Evolutionary conservation across 2,329 filamentous ascomycete species (phyloP).

Genomic region (Pseudogymnoascus sp.): DNA sequence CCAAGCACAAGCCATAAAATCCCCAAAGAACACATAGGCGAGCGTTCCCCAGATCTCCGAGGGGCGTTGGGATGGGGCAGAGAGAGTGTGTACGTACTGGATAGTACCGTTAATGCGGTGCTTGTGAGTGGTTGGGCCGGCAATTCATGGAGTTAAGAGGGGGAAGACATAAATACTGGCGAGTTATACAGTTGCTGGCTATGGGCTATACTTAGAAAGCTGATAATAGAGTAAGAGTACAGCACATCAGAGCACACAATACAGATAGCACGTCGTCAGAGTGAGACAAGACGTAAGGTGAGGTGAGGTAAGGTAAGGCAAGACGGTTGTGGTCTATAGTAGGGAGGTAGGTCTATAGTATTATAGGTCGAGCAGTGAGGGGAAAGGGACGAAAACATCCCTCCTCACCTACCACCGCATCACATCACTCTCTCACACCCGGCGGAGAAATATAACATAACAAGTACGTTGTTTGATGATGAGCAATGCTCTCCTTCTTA

Average conservation of each 20-base stretch:
- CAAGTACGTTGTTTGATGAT: neutral
- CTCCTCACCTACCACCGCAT: too few relatives aligned
- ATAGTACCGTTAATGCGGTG: neutral
- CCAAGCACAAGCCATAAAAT: neutral
- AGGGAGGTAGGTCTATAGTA: neutral
- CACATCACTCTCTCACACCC: neutral
- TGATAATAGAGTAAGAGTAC: too few relatives aligned
- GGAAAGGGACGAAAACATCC: neutral
- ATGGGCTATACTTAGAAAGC: too few relatives aligned
- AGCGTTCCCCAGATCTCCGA: neutral
- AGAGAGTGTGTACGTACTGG: too few relatives aligned
- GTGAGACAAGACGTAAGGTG: too few relatives aligned
- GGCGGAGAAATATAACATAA: neutral
- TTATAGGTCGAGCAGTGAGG: neutral
- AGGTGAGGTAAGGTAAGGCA: too few relatives aligned
- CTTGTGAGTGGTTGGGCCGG: neutral
- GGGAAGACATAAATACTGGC: too few relatives aligned
- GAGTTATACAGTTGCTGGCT: too few relatives aligned
- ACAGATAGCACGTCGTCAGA: neutral
- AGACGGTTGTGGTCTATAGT: neutral
- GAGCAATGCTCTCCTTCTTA: neutral
- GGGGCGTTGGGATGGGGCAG: neutral
- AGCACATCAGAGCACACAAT: neutral
- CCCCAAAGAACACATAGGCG: neutral
- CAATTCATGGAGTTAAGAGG: too few relatives aligned